A percentile compares a stretch with the other conserved stretches of the same genome.
Evolutionary conservation across 164 flowering plant species (phyloP).

Genomic region (Magnolia changhungtana): DNA sequence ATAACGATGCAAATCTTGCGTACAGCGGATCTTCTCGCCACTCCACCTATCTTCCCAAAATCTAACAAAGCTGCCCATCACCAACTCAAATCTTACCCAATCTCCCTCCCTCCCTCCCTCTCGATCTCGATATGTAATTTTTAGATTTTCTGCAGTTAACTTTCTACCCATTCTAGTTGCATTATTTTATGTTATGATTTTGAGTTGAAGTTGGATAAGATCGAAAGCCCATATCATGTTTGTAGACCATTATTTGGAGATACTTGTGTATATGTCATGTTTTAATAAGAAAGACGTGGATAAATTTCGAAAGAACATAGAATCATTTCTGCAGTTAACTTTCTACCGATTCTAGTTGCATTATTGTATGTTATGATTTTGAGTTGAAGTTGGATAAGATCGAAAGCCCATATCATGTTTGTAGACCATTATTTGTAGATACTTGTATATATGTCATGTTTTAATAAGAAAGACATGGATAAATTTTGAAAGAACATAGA

Average conservation of each 20-base stretch:
- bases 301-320: too few species aligned
- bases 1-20: too few species aligned
- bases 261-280: background rate
- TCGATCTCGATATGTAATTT: too few species aligned
- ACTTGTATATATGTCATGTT: background rate
- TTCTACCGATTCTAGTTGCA: background rate
- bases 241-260: background rate
- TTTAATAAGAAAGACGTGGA: background rate
- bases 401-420: background rate
- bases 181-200: background rate
- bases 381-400: background rate
- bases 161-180: background rate
- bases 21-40: too few species aligned
- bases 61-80: too few species aligned
- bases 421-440: background rate
- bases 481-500: too few species aligned
- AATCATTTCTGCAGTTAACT: background rate
- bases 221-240: background rate
- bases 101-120: background rate
- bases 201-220: background rate
- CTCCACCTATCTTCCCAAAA: too few species aligned
- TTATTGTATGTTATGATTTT: background rate
- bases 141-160: background rate
- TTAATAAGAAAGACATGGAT: background rate
- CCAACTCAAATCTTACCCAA: too few species aligned